Conservation (phyloP, 495 filamentous ascomycete genomes). For the Aspergillus coremiiformis region DNA sequence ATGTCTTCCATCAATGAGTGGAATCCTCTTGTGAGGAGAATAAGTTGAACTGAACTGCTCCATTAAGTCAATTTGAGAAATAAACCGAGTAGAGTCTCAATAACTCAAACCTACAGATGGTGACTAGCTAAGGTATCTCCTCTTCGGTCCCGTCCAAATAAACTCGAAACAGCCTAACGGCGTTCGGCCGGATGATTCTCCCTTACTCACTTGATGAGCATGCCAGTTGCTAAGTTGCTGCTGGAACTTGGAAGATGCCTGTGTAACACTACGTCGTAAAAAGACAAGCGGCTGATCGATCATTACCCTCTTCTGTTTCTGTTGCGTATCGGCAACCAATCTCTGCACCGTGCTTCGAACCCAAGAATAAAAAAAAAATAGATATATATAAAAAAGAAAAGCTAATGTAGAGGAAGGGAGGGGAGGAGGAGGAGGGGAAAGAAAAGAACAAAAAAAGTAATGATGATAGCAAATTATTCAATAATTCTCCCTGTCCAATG, state of each 20-base stretch:
- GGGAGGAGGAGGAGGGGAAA: neutral
- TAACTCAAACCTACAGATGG: constrained; percentile 8
- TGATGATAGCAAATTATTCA: neutral
- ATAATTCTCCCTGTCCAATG: neutral
- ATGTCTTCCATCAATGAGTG: constrained; percentile 15
- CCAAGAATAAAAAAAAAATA: neutral
- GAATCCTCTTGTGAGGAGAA: neutral
- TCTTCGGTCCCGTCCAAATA: constrained; percentile 28
- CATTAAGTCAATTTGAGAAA: neutral
- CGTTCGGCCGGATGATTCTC: constrained; percentile 17
- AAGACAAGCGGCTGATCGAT: constrained; percentile 12
- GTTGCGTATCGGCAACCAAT: constrained; percentile 16
- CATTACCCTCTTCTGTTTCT: constrained; percentile 10
- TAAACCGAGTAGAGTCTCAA: constrained; percentile 2
- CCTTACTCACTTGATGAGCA: neutral
- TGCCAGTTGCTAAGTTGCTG: neutral
- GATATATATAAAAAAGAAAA: neutral
- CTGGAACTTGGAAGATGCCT: neutral
- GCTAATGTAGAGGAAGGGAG: no score
- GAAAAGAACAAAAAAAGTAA: neutral
- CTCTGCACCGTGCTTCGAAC: constrained; percentile 9
- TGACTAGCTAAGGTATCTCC: constrained; percentile 1
- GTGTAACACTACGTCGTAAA: constrained; percentile 14
- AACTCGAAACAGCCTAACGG: constrained; percentile 46
- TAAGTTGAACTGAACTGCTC: neutral